A percentile compares a stretch with the other conserved stretches of the same genome.
phyloP scores from a whole-genome alignment of 2,329 filamentous ascomycete species.

The Knoxdaviesia capensis region DNA sequence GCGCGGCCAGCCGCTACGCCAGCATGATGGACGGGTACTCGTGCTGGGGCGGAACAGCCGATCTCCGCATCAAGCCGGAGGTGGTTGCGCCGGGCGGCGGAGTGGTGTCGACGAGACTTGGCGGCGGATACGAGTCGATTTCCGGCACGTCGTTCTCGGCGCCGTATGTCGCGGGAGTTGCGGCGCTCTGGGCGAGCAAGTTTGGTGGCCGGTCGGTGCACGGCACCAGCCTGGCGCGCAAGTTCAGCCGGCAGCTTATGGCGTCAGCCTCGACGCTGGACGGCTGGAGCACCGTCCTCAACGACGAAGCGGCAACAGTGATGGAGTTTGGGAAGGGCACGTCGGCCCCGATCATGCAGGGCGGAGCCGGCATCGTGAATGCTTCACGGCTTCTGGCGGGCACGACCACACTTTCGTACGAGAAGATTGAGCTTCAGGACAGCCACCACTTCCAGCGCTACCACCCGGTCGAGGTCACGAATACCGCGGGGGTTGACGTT shows the following conservation, averaged over 20 bases:
- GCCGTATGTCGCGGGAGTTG: conserved; percentile 29
- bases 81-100: too few species aligned
- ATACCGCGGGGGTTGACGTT: conserved; percentile 18
- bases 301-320: conserved; percentile 13
- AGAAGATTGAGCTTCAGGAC: conserved; percentile 26
- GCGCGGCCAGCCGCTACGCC: conserved; percentile 12
- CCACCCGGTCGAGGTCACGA: conserved; percentile 19
- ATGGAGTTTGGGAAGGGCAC: conserved; percentile 21
- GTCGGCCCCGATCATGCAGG: background rate
- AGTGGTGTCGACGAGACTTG: too few species aligned
- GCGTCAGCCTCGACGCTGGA: background rate
- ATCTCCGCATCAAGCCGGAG: too few species aligned
- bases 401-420: conserved; percentile 16
- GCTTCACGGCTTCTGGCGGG: conserved; percentile 22
- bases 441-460: conserved; percentile 18
- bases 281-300: conserved; percentile 7
- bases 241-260: conserved; percentile 3
- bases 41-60: conserved; percentile 31
- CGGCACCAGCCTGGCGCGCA: conserved; percentile 8
- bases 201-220: conserved; percentile 19
- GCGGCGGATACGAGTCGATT: too few species aligned
- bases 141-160: conserved; percentile 38
- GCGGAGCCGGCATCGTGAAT: conserved; percentile 24
- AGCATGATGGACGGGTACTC: conserved; percentile 24
- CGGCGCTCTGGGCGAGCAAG: conserved; percentile 21